A percentile compares a stretch with the other conserved stretches of the same genome.
Evolutionary conservation across 352 stramenopile genomes (phyloP).

Genomic region (Pythium inflatum): DNA sequence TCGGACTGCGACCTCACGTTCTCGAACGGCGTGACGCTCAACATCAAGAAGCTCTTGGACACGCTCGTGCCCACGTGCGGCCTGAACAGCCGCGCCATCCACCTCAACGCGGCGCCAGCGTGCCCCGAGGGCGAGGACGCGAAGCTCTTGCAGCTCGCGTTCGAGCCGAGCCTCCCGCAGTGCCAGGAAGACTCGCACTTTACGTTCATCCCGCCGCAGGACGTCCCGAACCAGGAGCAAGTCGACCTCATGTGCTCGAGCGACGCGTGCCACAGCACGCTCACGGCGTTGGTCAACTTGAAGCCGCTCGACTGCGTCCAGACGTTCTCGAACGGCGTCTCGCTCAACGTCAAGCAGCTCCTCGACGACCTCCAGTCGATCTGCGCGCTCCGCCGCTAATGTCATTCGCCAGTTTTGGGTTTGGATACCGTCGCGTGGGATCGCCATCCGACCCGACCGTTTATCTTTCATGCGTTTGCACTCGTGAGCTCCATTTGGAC

Average conservation of each 20-base stretch:
- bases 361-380: constrained; percentile 39
- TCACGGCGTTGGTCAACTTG: constrained; percentile 40
- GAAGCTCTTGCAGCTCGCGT: constrained; percentile 13
- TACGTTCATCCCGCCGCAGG: constrained; percentile 16
- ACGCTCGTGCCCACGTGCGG: constrained; percentile 46
- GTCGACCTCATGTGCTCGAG: constrained; percentile 18
- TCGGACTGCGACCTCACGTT: constrained; percentile 47
- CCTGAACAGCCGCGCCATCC: background rate
- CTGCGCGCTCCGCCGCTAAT: constrained; percentile 27
- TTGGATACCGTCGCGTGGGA: too few relatives aligned
- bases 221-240: background rate
- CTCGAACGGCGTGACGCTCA: constrained; percentile 48
- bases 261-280: constrained; percentile 21
- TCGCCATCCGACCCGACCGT: too few relatives aligned
- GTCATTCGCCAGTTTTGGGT: too few relatives aligned
- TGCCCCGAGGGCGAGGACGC: background rate
- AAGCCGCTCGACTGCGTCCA: constrained; percentile 47
- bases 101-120: background rate
- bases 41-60: constrained; percentile 49
- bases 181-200: constrained; percentile 14
- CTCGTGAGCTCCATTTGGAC: too few relatives aligned
- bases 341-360: constrained; percentile 52
- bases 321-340: constrained; percentile 42
- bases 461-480: too few relatives aligned
- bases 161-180: background rate